Evolutionary conservation across 441 rosid species (phyloP), one percentile per base, ranked within the genome.

Genomic region (Pelargonium cotyledonis): DNA sequence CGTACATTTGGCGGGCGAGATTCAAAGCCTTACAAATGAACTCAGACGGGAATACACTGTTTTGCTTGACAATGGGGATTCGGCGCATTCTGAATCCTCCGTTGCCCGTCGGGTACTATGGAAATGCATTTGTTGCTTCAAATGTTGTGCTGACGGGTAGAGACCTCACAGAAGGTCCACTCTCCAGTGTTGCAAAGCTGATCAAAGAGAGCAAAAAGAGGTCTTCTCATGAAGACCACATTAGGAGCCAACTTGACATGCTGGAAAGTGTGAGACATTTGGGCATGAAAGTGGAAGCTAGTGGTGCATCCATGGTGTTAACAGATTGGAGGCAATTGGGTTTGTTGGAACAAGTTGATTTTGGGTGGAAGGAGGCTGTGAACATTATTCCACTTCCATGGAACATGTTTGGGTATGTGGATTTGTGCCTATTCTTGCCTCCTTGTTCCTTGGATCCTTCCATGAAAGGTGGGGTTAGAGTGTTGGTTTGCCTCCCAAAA

Each of bases 241-340:
- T 86, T 35, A 47, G 12, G 43, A 72, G 31, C 7, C 67, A 67
- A n/a, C 53, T 82, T 9, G 70, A 29, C 12, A 66, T 44, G 0
- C 66, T 65, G 63, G 88, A 86, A 77, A 80, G 38, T 19, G 15
- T 65, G 0, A 10, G 72, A 61, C 74, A 81, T 66, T 40, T 68
- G 47, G 74, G 80, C 1, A 31, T 60, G 2, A 66, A 68, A 68
- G 49, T 81, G 7, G 74, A 74, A 71, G 80, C 74, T 0, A 64
- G 26, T 11, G 88, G 88, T 5, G 81, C 76, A 51, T 61, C 49
- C 21, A 82, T 79, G 80, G 10, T 83, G 26, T 63, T 84, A 5
- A 80, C 85, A 11, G 87, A 85, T 71, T 85, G 87, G 89, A 84
- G 87, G 16, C 87, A 80, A 47, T 38, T 85, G 62, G 82, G 87